phyloP scores from a whole-genome alignment of 768 basidiomycete species.

The Omphalotus guepiniiformis region DNA sequence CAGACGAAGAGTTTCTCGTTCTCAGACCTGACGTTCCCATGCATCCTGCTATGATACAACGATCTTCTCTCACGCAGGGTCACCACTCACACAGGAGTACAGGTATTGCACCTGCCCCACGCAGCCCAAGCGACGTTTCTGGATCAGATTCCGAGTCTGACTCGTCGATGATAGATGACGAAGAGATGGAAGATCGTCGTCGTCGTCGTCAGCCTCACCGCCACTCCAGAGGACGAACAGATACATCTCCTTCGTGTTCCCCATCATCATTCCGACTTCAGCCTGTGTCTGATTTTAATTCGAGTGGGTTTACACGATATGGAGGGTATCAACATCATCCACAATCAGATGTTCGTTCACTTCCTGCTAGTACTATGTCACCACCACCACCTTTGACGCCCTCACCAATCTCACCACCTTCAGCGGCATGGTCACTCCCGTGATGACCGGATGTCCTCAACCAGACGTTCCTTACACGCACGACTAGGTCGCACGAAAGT shows the following conservation, averaged over 20 bases:
- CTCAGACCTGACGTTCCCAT: conserved; percentile 2
- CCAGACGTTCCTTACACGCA: too few relatives aligned
- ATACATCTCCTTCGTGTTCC: too few relatives aligned
- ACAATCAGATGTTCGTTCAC: conserved; percentile 6
- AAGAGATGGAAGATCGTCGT: conserved; percentile 1
- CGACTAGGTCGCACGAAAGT: too few relatives aligned
- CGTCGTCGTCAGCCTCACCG: background rate
- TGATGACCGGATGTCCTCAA: background rate
- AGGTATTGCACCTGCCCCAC: background rate
- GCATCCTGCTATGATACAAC: conserved; percentile 2
- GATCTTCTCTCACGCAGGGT: background rate
- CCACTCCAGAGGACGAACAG: background rate
- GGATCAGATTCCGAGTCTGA: conserved; percentile 6
- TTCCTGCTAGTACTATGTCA: background rate
- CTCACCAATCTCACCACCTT: background rate
- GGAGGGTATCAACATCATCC: background rate
- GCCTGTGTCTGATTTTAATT: conserved; percentile 6
- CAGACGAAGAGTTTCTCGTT: background rate
- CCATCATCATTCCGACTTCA: conserved; percentile 4
- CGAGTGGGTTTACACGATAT: background rate
- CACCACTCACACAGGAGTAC: background rate
- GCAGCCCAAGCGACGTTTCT: background rate
- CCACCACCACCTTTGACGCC: background rate
- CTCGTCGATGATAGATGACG: background rate
- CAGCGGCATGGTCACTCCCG: background rate